A percentile compares a stretch with the other conserved stretches of the same genome.
Conservation (phyloP, 345 rosid species). For the Conringia planisiliqua region DNA sequence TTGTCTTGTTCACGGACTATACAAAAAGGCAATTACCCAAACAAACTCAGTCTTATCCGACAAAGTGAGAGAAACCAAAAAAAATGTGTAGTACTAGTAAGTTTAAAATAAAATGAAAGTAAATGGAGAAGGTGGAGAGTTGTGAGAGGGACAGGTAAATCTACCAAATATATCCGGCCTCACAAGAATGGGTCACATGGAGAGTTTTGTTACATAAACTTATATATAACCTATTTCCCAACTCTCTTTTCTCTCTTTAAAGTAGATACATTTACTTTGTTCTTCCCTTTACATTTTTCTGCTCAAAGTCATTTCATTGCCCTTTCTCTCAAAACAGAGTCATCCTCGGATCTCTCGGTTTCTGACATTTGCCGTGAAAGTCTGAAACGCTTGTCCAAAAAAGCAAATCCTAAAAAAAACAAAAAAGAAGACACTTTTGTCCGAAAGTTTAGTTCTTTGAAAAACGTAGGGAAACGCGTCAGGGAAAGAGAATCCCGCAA, state of each 20-base stretch:
- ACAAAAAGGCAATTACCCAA: neutral
- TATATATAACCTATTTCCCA: slow-evolving; percentile 8
- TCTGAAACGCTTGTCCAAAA: slow-evolving; percentile 20
- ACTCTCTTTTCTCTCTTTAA: neutral
- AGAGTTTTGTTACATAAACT: slow-evolving; percentile 11
- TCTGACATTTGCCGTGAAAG: slow-evolving; percentile 28
- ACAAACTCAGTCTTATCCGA: slow-evolving; percentile 13
- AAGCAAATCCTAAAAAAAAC: neutral
- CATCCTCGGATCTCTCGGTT: slow-evolving; percentile 15
- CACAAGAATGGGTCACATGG: slow-evolving; percentile 29
- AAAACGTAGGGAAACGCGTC: slow-evolving; percentile 1
- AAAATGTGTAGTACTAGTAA: neutral
- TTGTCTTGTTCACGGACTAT: slow-evolving; percentile 7
- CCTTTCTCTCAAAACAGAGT: slow-evolving; percentile 16
- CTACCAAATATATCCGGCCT: slow-evolving; percentile 14
- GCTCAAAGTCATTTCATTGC: neutral
- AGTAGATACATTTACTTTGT: neutral
- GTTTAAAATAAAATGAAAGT: neutral
- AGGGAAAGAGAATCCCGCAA: slow-evolving; percentile 17
- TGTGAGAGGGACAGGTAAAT: slow-evolving; percentile 33
- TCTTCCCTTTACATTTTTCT: neutral
- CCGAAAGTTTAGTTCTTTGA: slow-evolving; percentile 13
- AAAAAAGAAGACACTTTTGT: slow-evolving; percentile 8
- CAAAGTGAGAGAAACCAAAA: neutral
- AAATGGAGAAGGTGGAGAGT: slow-evolving; percentile 30